Base-by-base conservation (phyloP, 1,284 basidiomycete species). In the Phenoliferia sp. region DNA sequence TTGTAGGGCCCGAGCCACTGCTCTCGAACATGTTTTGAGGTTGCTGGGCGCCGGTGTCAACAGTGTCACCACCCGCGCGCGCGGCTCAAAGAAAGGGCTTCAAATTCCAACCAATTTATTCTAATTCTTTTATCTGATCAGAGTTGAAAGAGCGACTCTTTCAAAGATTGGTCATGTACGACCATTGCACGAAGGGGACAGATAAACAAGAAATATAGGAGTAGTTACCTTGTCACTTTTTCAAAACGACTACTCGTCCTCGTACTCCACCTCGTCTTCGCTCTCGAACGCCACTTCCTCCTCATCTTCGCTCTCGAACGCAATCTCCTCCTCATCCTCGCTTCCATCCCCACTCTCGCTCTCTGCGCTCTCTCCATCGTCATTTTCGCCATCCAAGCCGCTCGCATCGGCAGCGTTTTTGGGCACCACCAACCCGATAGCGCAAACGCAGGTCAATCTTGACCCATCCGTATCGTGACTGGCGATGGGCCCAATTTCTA, bases 391-490 rank as follows among this genome's bases (percentile, higher is more conserved):
- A 17, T 59, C 2, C 56, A n/a, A 3, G 26, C 10, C 22, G 10
- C 15, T 50, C 82, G 66, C 81, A 81, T 77, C 83, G 82, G 32
- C 71, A 44, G 39, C 39, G 12, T 82, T 52, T 78, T 80, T 34
- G 26, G 64, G 80, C 82, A 81, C 66, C 80, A 78, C 35, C 29
- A 73, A 12, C 17, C 69, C 71, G 15, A 73, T 62, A 29, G 64
- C 71, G 12, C 66, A 62, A 22, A 92, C 80, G 75, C 92, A 93
- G 9, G 90, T 94, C 75, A 95, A 79, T 17, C 92, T 83, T 44
- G 87, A 90, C 12, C 89, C 90, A 72, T 91, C 91, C 0, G 90
- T 89, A 78, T 94, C 88, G 76, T 92, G 94, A 61, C 80, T 82
- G 2, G 84, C 84, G 2, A 86, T 80, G 0, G 91, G 86, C 44